These are phyloP conservation scores for Quercus glauca DNA, from an alignment of 306 rosid species.

Conservation along the genomic window DNA sequence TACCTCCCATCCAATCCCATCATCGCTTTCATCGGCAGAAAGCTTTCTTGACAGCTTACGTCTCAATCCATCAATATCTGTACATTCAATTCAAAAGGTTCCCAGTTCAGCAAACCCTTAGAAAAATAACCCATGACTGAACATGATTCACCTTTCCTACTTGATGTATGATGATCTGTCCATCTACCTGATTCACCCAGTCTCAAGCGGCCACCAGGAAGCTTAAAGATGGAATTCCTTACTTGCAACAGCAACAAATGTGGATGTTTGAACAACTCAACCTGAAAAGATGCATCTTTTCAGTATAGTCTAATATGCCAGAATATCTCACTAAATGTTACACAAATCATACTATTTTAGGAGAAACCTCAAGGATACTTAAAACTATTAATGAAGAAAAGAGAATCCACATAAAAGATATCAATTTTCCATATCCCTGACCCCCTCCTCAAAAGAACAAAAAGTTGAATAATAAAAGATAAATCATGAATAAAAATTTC, in stretches of 20 bases:
- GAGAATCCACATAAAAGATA: not conserved
- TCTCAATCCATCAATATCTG: conserved; percentile 75
- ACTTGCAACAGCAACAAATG: conserved; percentile 78
- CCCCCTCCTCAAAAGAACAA: not conserved
- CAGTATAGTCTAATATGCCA: conserved; percentile 10
- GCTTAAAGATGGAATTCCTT: conserved; percentile 67
- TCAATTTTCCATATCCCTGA: conserved; percentile 3
- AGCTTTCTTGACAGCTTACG: conserved; percentile 79
- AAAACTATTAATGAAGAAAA: not conserved
- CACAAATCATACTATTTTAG: not conserved
- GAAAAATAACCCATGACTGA: not conserved
- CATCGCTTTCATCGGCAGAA: conserved; percentile 42
- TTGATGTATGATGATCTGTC: conserved; percentile 7
- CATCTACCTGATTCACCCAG: conserved; percentile 79
- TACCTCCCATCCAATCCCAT: conserved; percentile 88
- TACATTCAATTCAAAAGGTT: conserved; percentile 18
- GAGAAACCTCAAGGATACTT: not conserved
- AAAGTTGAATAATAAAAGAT: not conserved
- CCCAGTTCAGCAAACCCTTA: conserved; percentile 1
- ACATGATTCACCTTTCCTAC: not conserved
- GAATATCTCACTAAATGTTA: not conserved
- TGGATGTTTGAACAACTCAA: conserved; percentile 91
- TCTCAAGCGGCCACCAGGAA: conserved; percentile 90
- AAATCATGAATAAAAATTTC: not conserved
- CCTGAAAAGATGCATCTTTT: conserved; percentile 43